These are phyloP conservation scores for Fonsecaea erecta DNA, from an alignment of 2,329 filamentous ascomycete species.

Conservation along the genomic window DNA sequence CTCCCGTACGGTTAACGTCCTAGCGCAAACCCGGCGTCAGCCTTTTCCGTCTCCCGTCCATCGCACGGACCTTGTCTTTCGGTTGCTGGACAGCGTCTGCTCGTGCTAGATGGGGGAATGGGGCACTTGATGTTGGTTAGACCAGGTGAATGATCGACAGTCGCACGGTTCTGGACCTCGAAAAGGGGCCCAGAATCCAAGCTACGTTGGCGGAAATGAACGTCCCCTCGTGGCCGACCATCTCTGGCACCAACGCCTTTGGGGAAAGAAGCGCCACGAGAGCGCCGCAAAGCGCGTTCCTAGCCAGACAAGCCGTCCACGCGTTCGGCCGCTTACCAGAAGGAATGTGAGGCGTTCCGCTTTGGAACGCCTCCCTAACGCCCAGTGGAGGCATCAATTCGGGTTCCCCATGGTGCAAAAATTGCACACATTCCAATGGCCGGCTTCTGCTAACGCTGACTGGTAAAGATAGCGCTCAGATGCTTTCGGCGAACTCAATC, in stretches of 20 bases:
- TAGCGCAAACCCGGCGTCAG: background rate
- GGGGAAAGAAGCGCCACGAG: slow-evolving; percentile 7
- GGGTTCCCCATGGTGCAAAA: slow-evolving; percentile 4
- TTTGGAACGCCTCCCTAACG: slow-evolving; percentile 12
- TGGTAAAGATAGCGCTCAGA: slow-evolving; percentile 28
- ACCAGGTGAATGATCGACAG: background rate
- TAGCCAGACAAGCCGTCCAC: background rate
- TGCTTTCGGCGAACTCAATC: slow-evolving; percentile 10
- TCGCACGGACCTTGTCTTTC: background rate
- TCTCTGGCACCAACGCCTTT: background rate
- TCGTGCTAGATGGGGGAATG: background rate
- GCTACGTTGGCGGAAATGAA: background rate
- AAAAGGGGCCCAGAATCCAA: background rate
- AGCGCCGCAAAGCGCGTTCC: slow-evolving; percentile 12
- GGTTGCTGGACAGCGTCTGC: background rate
- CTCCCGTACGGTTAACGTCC: background rate
- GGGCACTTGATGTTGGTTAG: slow-evolving; percentile 9
- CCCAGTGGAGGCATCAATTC: slow-evolving; percentile 21
- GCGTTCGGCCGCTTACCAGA: background rate
- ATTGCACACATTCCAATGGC: slow-evolving; percentile 25
- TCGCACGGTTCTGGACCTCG: slow-evolving; percentile 1
- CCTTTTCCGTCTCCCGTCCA: slow-evolving; percentile 6
- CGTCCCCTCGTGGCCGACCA: background rate
- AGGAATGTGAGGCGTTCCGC: slow-evolving; percentile 18
- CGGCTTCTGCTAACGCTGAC: slow-evolving; percentile 28